Conservation (phyloP, 2,329 filamentous ascomycete genomes). For the Thelonectria rubi region DNA sequence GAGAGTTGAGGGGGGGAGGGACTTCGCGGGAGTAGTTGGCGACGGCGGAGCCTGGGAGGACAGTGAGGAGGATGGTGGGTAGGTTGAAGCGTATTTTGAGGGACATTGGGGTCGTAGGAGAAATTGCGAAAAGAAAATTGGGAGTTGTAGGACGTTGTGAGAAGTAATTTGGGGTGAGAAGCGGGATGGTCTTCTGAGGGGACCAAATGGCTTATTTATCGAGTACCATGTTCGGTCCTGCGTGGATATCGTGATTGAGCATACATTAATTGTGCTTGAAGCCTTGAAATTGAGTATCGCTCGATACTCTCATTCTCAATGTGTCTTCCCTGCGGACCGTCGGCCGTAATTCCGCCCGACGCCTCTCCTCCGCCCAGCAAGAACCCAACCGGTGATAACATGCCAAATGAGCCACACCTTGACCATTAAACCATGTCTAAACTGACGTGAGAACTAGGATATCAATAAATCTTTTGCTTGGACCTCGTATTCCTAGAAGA, state of each 20-base stretch:
- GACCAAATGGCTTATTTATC: too few relatives aligned
- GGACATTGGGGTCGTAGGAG: too few relatives aligned
- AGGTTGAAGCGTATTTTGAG: conserved; percentile 19
- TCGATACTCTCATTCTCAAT: too few relatives aligned
- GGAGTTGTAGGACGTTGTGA: too few relatives aligned
- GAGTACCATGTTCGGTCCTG: too few relatives aligned
- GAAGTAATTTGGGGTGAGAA: too few relatives aligned
- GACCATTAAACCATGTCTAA: not conserved
- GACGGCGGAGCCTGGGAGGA: conserved; percentile 12
- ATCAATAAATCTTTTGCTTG: not conserved
- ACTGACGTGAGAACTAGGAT: not conserved
- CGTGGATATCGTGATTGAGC: too few relatives aligned
- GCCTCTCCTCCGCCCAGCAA: not conserved
- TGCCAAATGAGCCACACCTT: not conserved
- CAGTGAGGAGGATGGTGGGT: conserved; percentile 11
- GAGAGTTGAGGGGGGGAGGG: not conserved
- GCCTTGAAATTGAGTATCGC: not conserved
- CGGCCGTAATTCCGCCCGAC: not conserved
- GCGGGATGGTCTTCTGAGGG: too few relatives aligned
- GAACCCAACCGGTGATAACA: too few relatives aligned
- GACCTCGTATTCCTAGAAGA: not conserved
- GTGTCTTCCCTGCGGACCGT: not conserved
- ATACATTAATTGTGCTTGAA: not conserved
- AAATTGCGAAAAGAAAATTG: too few relatives aligned
- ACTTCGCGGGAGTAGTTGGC: conserved; percentile 14